Conservation (phyloP, 139 green algal genomes). For the Coelastrella sp. region DNA sequence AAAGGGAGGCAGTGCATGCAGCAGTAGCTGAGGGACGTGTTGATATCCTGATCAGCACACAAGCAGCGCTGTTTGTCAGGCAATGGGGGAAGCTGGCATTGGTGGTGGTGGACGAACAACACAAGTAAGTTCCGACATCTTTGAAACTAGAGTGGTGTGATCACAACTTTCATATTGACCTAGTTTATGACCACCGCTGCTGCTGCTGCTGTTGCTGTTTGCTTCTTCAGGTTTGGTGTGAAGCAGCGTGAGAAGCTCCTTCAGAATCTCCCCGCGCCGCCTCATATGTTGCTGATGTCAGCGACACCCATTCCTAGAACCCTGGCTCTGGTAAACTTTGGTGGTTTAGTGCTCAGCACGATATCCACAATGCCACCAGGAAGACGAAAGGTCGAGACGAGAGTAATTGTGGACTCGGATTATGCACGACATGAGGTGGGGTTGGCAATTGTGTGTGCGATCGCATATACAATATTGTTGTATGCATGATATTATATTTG, state of each 20-base stretch:
- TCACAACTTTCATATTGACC: not conserved
- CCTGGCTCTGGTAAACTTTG: slow-evolving; percentile 83
- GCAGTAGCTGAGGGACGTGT: slow-evolving; percentile 65
- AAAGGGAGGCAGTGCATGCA: slow-evolving; percentile 21
- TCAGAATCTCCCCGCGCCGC: slow-evolving; percentile 62
- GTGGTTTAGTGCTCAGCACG: slow-evolving; percentile 68
- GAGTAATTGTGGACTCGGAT: slow-evolving; percentile 55
- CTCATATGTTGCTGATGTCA: slow-evolving; percentile 94
- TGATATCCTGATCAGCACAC: slow-evolving; percentile 87
- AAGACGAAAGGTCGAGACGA: slow-evolving; percentile 65
- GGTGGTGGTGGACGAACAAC: slow-evolving; percentile 95
- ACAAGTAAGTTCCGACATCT: slow-evolving; percentile 88
- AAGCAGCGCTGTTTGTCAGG: slow-evolving; percentile 51
- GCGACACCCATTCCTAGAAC: slow-evolving; percentile 97
- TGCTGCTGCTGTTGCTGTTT: not conserved
- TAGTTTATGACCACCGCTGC: not conserved
- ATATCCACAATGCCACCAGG: slow-evolving; percentile 83
- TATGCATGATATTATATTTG: too few relatives aligned
- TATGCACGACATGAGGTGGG: slow-evolving; percentile 50
- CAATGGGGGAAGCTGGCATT: slow-evolving; percentile 86
- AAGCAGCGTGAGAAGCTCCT: slow-evolving; percentile 79
- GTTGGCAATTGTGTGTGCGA: not conserved
- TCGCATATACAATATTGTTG: too few relatives aligned
- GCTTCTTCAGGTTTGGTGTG: slow-evolving; percentile 84
- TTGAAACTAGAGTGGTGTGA: too few relatives aligned